Base-by-base conservation (phyloP, 306 rosid species). In the Acacia acuminata region DNA sequence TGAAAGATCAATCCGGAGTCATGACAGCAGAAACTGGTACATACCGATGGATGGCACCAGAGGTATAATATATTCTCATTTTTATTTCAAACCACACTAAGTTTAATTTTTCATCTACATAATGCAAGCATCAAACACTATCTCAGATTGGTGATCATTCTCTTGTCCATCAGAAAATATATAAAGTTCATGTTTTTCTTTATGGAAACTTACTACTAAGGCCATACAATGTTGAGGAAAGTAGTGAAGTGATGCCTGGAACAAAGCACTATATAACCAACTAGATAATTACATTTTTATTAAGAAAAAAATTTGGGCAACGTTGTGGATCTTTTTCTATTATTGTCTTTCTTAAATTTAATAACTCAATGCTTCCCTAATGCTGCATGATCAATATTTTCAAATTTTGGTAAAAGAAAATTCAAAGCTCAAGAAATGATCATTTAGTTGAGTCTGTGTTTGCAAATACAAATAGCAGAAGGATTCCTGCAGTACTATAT, bases 11-110 rank as follows among this genome's bases (percentile, higher is more conserved):
- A 75, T 89, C 98, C 47, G 99, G 99, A 51, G 97, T 96, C 75
- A 96, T 94, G 99, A 96, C 99, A 34, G 98, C 99, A 48, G 99
- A 96, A 92, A 96, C 99, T 82, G 99, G 99, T 80, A 96, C 99
- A 12, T 96, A 96, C 73, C 81, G 99, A 56, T 96, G 99, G 99
- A 96, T 96, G 99, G 99, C 99, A 85, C 99, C 99, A 55, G 98
- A 96, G 97, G 98, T 96, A 76, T 68, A 65, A 32, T 68, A 65
- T 20, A 22, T 73, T 84, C 27, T 79, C 17, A 34, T 80, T 77
- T 67, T 51, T 60, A 9, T 25, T 61, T 24, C 17, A 11, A 25
- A 61, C 17, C 16, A 4, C 32, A 15, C 66, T 24, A 4, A 61
- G 17, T 24, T 10, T 61, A 4, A 22, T 61, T 63, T 25, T 63